A percentile compares a stretch with the other conserved stretches of the same genome.
Conservation (phyloP, 1,139 yeast genomes). For the Magnusiomyces clavatus region DNA sequence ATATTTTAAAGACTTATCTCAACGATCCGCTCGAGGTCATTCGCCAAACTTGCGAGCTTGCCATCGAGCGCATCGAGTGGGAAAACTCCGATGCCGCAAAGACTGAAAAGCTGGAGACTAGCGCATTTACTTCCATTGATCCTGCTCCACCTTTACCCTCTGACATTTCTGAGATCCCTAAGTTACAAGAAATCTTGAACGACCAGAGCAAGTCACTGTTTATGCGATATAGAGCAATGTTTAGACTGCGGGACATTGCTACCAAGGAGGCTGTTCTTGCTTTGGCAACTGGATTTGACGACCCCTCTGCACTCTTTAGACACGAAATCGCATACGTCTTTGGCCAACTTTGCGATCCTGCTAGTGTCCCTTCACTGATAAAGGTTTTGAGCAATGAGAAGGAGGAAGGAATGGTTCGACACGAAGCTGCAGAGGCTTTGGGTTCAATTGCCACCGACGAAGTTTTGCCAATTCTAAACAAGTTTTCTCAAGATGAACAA, state of each 20-base stretch:
- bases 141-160: conserved; percentile 95
- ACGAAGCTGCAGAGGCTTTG: conserved; percentile 98
- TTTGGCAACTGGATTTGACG: conserved; percentile 80
- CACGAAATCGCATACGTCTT: conserved; percentile 98
- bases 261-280: conserved; percentile 90
- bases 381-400: conserved; percentile 65
- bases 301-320: conserved; percentile 86
- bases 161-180: conserved; percentile 48
- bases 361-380: conserved; percentile 79
- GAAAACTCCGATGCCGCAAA: conserved; percentile 59
- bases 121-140: conserved; percentile 80
- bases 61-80: conserved; percentile 92
- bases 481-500: conserved; percentile 72
- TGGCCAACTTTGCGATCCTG: conserved; percentile 94
- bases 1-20: conserved; percentile 53
- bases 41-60: conserved; percentile 95
- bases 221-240: conserved; percentile 97
- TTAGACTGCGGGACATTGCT: conserved; percentile 91
- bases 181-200: conserved; percentile 61
- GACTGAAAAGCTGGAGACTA: conserved; percentile 63
- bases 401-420: conserved; percentile 98
- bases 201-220: conserved; percentile 74
- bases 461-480: conserved; percentile 77
- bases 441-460: conserved; percentile 98
- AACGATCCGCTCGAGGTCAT: conserved; percentile 83